These are phyloP conservation scores for Erysiphe pulchra DNA, from an alignment of 2,329 filamentous ascomycete genomes.

Conservation along the genomic window DNA sequence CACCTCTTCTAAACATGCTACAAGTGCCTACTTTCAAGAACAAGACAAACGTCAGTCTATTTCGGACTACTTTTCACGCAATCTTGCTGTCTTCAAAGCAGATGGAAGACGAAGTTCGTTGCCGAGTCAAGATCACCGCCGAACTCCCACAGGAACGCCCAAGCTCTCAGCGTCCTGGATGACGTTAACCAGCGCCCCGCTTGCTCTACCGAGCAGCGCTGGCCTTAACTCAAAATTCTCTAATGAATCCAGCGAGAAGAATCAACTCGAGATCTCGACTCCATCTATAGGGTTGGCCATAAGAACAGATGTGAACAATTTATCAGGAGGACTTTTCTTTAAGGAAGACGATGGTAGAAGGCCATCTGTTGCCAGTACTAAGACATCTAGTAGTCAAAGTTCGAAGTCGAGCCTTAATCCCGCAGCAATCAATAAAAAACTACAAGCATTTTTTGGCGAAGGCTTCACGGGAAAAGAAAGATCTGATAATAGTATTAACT, in stretches of 20 bases:
- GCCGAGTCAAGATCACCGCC: constrained; percentile 31
- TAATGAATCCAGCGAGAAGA: constrained; percentile 49
- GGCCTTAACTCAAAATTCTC: constrained; percentile 33
- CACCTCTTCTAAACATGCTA: constrained; percentile 7
- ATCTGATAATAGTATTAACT: constrained; percentile 41
- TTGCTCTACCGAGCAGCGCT: constrained; percentile 9
- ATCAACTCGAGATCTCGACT: constrained; percentile 37
- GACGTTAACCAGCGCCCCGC: constrained; percentile 14
- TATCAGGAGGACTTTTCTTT: constrained; percentile 32
- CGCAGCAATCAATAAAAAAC: constrained; percentile 48
- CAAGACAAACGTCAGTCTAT: constrained; percentile 18
- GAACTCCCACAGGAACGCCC: constrained; percentile 24
- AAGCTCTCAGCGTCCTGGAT: constrained; percentile 28
- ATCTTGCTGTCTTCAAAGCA: constrained; percentile 41
- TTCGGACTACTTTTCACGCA: constrained; percentile 44
- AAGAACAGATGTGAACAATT: constrained; percentile 25
- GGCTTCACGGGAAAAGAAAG: constrained; percentile 53
- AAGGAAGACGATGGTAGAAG: constrained; percentile 58
- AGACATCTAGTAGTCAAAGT: constrained; percentile 62
- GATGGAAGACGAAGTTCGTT: constrained; percentile 18
- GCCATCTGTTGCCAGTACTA: constrained; percentile 71
- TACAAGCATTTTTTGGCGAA: constrained; percentile 82
- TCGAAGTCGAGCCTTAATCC: constrained; percentile 38
- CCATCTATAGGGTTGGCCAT: constrained; percentile 25
- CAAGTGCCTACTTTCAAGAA: constrained; percentile 3